Evolutionary conservation across 768 basidiomycete species (phyloP).

Genomic region (Asterophora parasitica): DNA sequence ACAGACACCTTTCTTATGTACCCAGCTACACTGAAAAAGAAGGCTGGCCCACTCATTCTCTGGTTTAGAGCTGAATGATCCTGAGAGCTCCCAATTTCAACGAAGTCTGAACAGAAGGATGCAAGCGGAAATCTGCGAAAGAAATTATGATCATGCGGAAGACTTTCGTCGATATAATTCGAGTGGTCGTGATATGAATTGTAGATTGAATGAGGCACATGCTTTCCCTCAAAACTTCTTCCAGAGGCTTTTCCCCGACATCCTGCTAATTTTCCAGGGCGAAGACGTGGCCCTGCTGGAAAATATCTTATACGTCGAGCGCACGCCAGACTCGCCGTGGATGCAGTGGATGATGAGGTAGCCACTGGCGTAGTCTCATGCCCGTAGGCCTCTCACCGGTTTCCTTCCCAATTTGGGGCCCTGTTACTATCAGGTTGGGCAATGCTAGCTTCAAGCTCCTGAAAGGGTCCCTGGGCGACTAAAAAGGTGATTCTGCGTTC

Average conservation of each 20-base stretch:
- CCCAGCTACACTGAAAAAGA: too few relatives aligned
- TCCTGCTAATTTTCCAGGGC: slow-evolving; percentile 64
- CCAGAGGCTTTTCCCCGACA: slow-evolving; percentile 58
- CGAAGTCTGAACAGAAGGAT: too few relatives aligned
- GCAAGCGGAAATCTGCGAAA: neutral
- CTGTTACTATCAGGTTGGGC: too few relatives aligned
- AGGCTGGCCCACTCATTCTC: too few relatives aligned
- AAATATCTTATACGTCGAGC: slow-evolving; percentile 78
- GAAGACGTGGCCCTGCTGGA: slow-evolving; percentile 64
- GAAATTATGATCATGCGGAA: slow-evolving; percentile 5
- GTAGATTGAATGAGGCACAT: neutral
- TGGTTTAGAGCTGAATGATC: too few relatives aligned
- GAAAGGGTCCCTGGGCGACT: too few relatives aligned
- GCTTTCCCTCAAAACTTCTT: slow-evolving; percentile 38
- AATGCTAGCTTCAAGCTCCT: too few relatives aligned
- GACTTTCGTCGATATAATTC: slow-evolving; percentile 12
- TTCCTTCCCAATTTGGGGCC: too few relatives aligned
- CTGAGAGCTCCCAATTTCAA: too few relatives aligned
- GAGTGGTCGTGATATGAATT: slow-evolving; percentile 3
- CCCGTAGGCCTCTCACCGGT: too few relatives aligned
- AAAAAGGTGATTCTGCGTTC: too few relatives aligned
- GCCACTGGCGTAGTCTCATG: slow-evolving; percentile 72
- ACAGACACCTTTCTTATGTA: too few relatives aligned
- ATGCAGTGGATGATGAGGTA: slow-evolving; percentile 72
- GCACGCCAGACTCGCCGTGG: slow-evolving; percentile 74